These are phyloP conservation scores for Solanum gandarillasii DNA, from an alignment of 257 asterid species.

Conservation along the genomic window DNA sequence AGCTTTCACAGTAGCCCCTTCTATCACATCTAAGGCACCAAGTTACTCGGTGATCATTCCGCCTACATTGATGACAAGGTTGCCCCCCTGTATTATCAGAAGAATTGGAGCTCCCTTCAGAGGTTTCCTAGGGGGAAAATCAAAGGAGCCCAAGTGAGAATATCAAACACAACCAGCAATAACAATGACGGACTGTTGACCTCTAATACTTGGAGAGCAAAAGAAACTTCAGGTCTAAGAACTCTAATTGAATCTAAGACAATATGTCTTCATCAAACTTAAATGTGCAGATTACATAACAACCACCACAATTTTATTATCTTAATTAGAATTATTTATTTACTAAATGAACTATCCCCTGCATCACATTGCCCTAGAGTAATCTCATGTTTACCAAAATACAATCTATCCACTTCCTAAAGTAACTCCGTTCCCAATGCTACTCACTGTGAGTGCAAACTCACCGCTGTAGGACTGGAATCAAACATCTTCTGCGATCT, in stretches of 20 bases:
- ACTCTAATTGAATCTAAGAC: background rate
- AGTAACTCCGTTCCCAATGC: background rate
- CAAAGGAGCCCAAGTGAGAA: background rate
- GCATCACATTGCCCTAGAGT: background rate
- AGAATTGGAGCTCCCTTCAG: constrained; percentile 69
- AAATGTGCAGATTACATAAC: background rate
- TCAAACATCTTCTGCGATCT: constrained; percentile 53
- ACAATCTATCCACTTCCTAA: background rate
- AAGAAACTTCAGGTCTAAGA: background rate
- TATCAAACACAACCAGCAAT: background rate
- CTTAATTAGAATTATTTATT: background rate
- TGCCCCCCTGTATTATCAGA: constrained; percentile 81
- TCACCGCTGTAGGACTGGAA: constrained; percentile 55
- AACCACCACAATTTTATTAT: background rate
- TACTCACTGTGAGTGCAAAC: constrained; percentile 15
- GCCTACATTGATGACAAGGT: constrained; percentile 92
- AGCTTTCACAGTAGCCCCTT: constrained; percentile 87
- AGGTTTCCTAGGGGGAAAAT: constrained; percentile 41
- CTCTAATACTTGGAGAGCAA: background rate
- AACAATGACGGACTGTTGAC: background rate
- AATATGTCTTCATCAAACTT: background rate
- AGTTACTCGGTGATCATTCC: constrained; percentile 41
- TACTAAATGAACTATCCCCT: background rate
- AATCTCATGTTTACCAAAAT: background rate
- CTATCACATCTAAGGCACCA: constrained; percentile 90